Evolutionary conservation across 2,329 filamentous ascomycete species (phyloP), one percentile per base, ranked within the genome.

Genomic region (Scedosporium aurantiacum): DNA sequence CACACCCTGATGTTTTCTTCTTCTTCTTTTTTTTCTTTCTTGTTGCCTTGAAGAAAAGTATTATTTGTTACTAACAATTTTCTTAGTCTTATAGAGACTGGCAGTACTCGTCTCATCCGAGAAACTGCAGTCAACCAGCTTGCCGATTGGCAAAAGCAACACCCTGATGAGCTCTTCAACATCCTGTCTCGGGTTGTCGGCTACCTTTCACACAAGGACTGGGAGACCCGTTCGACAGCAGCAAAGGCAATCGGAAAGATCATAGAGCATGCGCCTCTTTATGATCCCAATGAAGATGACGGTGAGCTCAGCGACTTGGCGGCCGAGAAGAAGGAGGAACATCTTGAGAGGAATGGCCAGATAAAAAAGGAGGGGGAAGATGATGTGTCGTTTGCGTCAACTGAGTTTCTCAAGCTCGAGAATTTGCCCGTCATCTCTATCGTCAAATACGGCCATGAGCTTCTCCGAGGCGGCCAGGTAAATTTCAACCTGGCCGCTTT

Each of bases 41-140:
- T 14, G 23, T 56, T n/a, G 12, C 52, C 6, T 28, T 2, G 6
- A 23, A 27, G 23, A 5, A 27, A 14, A n/a, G 18, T 23, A 56
- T 28, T 56, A 27, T 23, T 56, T 16, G 28, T 32, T 57, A 37
- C 55, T 41, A 16, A 57, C 55, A 32, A 10, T 10, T 18, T 16
- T 62, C n/a, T 59, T 73, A 96, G 92, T 66, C 85, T 99, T 72
- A 86, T 99, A 68, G 94, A 99, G 81, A 97, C 94, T 62, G 94
- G 94, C 68, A 97, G 93, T 76, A 99, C 94, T 63, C 88, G 89
- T 71, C 81, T 99, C 67, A 97, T 99, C 71, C 88, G 95, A 67
- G 96, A 97, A 71, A 99, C 94, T 65, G 95, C 94, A 64, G 94
- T 96, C 64, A 91, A 95, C 71, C 94, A 99, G 76, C 82, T 99